phyloP scores from a whole-genome alignment of 2,329 filamentous ascomycete species.

The Aureobasidium sp. region DNA sequence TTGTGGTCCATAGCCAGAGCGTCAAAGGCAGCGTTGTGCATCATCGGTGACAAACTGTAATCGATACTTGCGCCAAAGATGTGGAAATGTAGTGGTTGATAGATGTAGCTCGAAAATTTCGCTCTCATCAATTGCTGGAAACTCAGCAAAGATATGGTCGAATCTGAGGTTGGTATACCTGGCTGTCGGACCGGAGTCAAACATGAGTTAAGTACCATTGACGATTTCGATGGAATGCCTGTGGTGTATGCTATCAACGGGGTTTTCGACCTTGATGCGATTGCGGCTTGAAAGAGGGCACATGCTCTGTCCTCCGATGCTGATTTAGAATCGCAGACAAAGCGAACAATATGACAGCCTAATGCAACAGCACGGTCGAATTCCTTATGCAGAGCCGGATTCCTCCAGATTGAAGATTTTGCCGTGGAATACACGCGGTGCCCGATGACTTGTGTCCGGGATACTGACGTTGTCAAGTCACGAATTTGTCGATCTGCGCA shows the following conservation, averaged over 20 bases:
- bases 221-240: slow-evolving; percentile 67
- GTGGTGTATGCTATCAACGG: slow-evolving; percentile 55
- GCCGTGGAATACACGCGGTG: slow-evolving; percentile 52
- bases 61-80: slow-evolving; percentile 78
- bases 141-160: slow-evolving; percentile 56
- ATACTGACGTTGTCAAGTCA: slow-evolving; percentile 57
- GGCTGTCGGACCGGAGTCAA: slow-evolving; percentile 60
- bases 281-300: slow-evolving; percentile 57
- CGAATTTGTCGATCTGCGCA: slow-evolving; percentile 58
- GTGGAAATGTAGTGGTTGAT: slow-evolving; percentile 76
- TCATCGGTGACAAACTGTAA: slow-evolving; percentile 79
- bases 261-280: slow-evolving; percentile 25
- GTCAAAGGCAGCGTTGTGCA: slow-evolving; percentile 77
- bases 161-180: slow-evolving; percentile 10
- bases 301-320: slow-evolving; percentile 68
- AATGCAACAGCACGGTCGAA: slow-evolving; percentile 65
- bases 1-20: slow-evolving; percentile 74
- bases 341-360: slow-evolving; percentile 68
- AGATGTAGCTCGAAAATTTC: slow-evolving; percentile 71
- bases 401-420: slow-evolving; percentile 60
- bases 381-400: slow-evolving; percentile 59
- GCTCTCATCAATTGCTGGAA: slow-evolving; percentile 69
- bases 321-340: slow-evolving; percentile 61
- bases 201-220: slow-evolving; percentile 71
- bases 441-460: slow-evolving; percentile 68